A percentile compares a stretch with the other conserved stretches of the same genome.
These are phyloP conservation scores for Yarrowia sp. DNA, from an alignment of 805 yeast genomes.

Conservation along the genomic window DNA sequence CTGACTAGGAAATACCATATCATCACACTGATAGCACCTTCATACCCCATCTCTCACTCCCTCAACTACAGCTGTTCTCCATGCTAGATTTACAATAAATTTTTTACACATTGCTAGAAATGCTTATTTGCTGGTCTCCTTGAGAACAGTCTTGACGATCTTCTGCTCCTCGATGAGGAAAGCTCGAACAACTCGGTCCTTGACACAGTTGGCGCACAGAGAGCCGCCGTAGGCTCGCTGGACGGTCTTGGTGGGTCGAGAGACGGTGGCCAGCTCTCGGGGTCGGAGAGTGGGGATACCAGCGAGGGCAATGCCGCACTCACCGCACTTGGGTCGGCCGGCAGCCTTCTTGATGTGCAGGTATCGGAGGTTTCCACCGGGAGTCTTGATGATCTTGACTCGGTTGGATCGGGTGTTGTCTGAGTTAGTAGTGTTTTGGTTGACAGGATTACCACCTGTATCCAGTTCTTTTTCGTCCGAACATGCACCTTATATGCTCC, in stretches of 20 bases:
- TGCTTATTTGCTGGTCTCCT: conserved; percentile 86
- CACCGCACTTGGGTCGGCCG: conserved; percentile 70
- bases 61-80: no score
- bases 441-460: no score
- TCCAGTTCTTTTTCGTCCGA: no score
- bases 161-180: conserved; percentile 99
- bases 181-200: conserved; percentile 99
- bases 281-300: conserved; percentile 97
- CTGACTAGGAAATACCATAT: no score
- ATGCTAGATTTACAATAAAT: conserved; percentile 23
- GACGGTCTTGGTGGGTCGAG: conserved; percentile 96
- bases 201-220: conserved; percentile 95
- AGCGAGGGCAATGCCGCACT: conserved; percentile 65
- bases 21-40: no score
- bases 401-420: conserved; percentile 99
- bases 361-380: conserved; percentile 98
- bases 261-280: conserved; percentile 91
- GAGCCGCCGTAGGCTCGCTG: conserved; percentile 99
- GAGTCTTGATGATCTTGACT: conserved; percentile 99
- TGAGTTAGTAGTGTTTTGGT: no score
- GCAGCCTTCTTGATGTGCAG: conserved; percentile 94
- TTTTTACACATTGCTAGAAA: conserved; percentile 43
- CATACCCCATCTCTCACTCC: no score
- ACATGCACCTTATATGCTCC: no score
- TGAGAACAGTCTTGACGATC: conserved; percentile 98